Evolutionary conservation across 1,284 basidiomycete genomes (phyloP), one percentile per base, ranked within the genome.

Genomic region (Fomitopsis betulina): DNA sequence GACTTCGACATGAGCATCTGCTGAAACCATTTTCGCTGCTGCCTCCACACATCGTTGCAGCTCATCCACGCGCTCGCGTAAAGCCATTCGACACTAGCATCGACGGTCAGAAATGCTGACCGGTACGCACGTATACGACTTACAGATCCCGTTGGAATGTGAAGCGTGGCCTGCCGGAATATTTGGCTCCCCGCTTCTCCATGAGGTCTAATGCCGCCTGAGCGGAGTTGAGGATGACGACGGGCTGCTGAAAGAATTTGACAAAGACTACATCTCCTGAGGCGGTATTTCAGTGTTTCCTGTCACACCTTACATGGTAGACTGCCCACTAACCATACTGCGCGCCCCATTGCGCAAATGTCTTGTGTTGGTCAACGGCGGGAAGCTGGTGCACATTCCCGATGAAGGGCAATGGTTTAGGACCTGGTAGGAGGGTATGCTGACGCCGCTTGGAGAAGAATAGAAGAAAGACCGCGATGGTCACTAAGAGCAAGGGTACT

Each of bases 161-260:
- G 27, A 70, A 64, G 3, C 56, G 60, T 2, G 73, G 73, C 43
- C 78, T 64, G 60, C 70, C 71, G 5, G 76, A 78, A 58, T 77
- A 77, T 51, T 71, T 72, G 1, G 69, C 61, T n/a, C 75, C 72
- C 17, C 74, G 66, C 63, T 75, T 76, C 38, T 76, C 76, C 60
- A 79, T 60, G n/a, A 79, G 64, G 12, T 79, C 77, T 8, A 65
- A 61, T 5, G 75, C 72, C 0, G 69, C 69, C 54, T 72, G 62
- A 2, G 62, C 56, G 3, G 74, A 72, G 62, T 75, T 75, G 23
- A 79, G 53, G 45, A 79, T 62, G 21, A 78, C 57, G 38, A 74
- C 69, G 6, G 72, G 69, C 3, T 63, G 68, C 4, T 72, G 73
- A 40, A 74, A 66, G 23, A 73, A 67, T 49, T 63, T 63, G 15